Evolutionary conservation across 2,329 filamentous ascomycete genomes (phyloP), one percentile per base, ranked within the genome.

Genomic region (Daldinia sp.): DNA sequence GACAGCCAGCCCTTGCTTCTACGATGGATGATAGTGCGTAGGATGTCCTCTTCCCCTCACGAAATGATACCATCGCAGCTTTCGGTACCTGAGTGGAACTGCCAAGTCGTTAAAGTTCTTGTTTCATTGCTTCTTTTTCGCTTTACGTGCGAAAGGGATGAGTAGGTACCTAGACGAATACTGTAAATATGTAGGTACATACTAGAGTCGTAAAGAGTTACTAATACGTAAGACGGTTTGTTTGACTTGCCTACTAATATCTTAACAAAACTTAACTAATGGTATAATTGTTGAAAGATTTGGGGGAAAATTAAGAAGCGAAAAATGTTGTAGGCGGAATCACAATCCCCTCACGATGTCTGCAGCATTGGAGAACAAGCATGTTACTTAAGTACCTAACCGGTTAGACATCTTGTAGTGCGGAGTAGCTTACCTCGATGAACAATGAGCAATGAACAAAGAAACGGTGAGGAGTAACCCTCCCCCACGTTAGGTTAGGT

Each of bases 351-450:
- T 43, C 0, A n/a, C 19, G 37, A 17, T 29, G 34, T 56, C 39
- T 25, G 56, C 49, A 30, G 41, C 29, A 53, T 57, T 51, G 54
- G 39, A n/a, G 13, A 57, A 60, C 45, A 34, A 39, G 51, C 47
- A 30, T 39, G 41, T 29, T 60, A 56, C 45, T 48, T 13, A 25
- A 37, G 23, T 32, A 53, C 49, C n/a, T n/a, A n/a, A n/a, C n/a
- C n/a, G n/a, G n/a, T n/a, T n/a, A 61, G 58, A 48, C 57, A 49
- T 56, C 43, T 47, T 21, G 13, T 56, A 60, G 61, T 64, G 58
- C 45, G 57, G 62, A 58, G 58, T 62, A 64, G 62, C 43, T 32
- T 43, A 7, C 2, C n/a, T n/a, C n/a, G n/a, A n/a, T n/a, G n/a
- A n/a, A n/a, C n/a, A n/a, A n/a, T n/a, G n/a, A n/a, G n/a, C n/a